Evolutionary conservation across 2,329 filamentous ascomycete species (phyloP), one percentile per base, ranked within the genome.

Genomic region (Aschersonia sp.): DNA sequence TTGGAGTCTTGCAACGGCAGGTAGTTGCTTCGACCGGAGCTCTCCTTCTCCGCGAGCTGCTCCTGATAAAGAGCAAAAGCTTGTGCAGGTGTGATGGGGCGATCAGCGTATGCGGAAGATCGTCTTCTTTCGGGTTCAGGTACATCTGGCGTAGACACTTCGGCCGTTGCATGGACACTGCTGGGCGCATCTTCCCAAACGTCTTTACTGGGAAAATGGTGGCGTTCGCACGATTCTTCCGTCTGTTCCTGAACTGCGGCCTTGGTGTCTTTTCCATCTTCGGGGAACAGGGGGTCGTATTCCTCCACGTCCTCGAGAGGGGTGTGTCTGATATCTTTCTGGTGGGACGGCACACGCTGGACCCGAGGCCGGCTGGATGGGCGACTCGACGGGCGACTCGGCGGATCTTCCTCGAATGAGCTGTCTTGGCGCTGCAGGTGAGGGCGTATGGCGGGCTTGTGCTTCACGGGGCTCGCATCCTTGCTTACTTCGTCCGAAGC

Each of bases 141-240:
- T 52, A 59, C 67, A 54, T 60, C 84, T 1, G 88, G 88, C 0
- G 87, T 92, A 3, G 83, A 86, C 6, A 97, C 90, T 50, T 86
- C 88, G 4, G 89, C 81, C 35, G 78, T 82, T 58, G 76, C 79
- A 58, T 92, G 81, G 46, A 87, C 72, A 64, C 88, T 95, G 59
- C 81, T 84, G 4, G 94, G 92, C 0, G 87, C 83, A 62, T 98
- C 94, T 67, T 98, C 92, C 92, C 92, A 98, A 41, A 97, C 79
- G 61, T 98, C 92, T 62, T 89, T 84, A 63, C 89, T 95, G 1
- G 92, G 92, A 65, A 98, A 98, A 51, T 76, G 65, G 50, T 83
- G 83, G 52, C 79, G 77, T 51, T 74, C 68, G 53, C 78, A 72
- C 52, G 73, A 72, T 45, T 71, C 67, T 30, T 61, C 60, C 41